Conservation (phyloP, 192 early-diverging fungal species). For the Coemansia erecta region DNA sequence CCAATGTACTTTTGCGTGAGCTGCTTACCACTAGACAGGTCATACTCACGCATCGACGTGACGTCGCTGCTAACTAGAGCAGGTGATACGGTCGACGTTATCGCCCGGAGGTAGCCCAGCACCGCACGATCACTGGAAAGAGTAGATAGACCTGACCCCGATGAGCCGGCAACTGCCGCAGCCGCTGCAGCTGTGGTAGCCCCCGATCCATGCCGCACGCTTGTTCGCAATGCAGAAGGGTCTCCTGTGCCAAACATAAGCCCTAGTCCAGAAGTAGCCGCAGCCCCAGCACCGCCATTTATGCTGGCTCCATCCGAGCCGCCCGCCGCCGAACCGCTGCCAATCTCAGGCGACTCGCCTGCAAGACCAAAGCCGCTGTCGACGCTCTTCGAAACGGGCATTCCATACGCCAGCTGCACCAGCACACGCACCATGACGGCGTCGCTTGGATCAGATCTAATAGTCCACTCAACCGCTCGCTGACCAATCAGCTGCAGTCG, state of each 20-base stretch:
- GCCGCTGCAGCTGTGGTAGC: slow-evolving; percentile 3
- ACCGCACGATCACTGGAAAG: slow-evolving; percentile 24
- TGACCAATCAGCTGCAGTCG: slow-evolving; percentile 39
- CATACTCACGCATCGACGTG: background rate
- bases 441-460: slow-evolving; percentile 24
- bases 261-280: slow-evolving; percentile 16
- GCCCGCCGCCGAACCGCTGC: background rate
- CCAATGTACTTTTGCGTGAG: slow-evolving; percentile 22
- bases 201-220: slow-evolving; percentile 3
- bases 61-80: background rate
- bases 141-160: too few relatives aligned
- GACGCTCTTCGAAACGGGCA: slow-evolving; percentile 26
- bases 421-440: slow-evolving; percentile 38
- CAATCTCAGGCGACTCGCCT: background rate
- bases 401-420: slow-evolving; percentile 44
- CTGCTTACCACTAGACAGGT: slow-evolving; percentile 1
- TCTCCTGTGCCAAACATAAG: slow-evolving; percentile 30
- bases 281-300: background rate
- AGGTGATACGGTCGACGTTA: slow-evolving; percentile 18
- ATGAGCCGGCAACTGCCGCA: background rate
- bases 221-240: background rate
- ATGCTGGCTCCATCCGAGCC: background rate
- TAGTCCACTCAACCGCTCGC: slow-evolving; percentile 43
- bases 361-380: slow-evolving; percentile 14
- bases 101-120: slow-evolving; percentile 37